A percentile compares a stretch with the other conserved stretches of the same genome.
These are phyloP conservation scores for Globisporangium splendens DNA, from an alignment of 352 stramenopile genomes.

Conservation along the genomic window DNA sequence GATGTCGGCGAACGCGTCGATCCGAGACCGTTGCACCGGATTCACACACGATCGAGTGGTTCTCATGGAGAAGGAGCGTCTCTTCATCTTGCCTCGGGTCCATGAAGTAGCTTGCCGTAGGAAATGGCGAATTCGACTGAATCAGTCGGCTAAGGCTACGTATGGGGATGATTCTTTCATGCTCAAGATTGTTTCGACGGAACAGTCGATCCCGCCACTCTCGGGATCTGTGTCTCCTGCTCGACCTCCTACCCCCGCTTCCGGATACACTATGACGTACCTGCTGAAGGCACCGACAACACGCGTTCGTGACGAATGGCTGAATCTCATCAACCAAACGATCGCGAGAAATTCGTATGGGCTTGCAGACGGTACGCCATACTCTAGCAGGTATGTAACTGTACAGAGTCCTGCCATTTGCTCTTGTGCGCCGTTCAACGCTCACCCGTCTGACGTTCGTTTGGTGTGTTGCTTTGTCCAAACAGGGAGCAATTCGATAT, in stretches of 20 bases:
- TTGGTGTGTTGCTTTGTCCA: neutral
- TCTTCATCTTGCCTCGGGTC: constrained; percentile 62
- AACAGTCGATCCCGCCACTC: constrained; percentile 20
- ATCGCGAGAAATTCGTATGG: constrained; percentile 2
- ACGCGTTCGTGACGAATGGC: constrained; percentile 64
- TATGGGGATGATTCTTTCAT: constrained; percentile 83
- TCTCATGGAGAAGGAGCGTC: constrained; percentile 62
- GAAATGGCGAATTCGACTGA: constrained; percentile 70
- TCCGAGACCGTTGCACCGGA: constrained; percentile 74
- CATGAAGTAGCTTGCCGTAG: constrained; percentile 63
- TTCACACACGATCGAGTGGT: constrained; percentile 73
- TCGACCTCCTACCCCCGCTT: constrained; percentile 20
- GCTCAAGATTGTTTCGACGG: constrained; percentile 59
- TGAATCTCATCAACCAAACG: constrained; percentile 52
- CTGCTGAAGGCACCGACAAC: constrained; percentile 66
- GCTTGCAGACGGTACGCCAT: too few relatives aligned
- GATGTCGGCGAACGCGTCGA: constrained; percentile 67
- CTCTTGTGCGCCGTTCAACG: too few relatives aligned
- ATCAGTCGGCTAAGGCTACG: constrained; percentile 38
- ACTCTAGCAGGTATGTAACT: constrained; percentile 6
- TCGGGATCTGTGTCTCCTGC: constrained; percentile 20
- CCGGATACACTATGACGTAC: constrained; percentile 25
- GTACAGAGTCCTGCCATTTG: neutral
- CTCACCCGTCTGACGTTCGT: neutral
- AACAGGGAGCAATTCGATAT: constrained; percentile 22